phyloP scores from a whole-genome alignment of 2,329 filamentous ascomycete genomes.

The Exophiala viscosa region DNA sequence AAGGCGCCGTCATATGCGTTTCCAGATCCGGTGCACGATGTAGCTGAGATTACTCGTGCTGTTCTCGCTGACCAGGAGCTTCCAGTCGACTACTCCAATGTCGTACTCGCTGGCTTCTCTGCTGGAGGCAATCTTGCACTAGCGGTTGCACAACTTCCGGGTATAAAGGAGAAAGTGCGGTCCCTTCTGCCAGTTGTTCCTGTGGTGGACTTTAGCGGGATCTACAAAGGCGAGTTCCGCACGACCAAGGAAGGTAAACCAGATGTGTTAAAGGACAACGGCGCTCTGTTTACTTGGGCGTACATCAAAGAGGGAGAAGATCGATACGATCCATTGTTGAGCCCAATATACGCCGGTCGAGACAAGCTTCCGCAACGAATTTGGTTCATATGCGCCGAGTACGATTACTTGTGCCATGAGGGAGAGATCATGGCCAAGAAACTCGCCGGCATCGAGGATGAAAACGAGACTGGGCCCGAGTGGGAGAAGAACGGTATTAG shows the following conservation, averaged over 20 bases:
- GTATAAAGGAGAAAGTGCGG: constrained; percentile 33
- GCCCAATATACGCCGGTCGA: constrained; percentile 35
- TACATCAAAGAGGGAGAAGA: constrained; percentile 39
- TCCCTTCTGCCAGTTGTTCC: constrained; percentile 47
- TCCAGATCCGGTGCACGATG: constrained; percentile 44
- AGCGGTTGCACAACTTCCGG: constrained; percentile 39
- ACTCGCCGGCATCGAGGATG: constrained; percentile 27
- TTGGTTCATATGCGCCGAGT: constrained; percentile 45
- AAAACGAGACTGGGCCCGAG: constrained; percentile 21
- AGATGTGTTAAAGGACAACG: constrained; percentile 27
- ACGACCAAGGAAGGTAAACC: constrained; percentile 23
- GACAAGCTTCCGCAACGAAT: constrained; percentile 41
- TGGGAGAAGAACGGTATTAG: constrained; percentile 25
- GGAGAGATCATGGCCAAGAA: constrained; percentile 33
- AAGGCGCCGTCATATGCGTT: constrained; percentile 47
- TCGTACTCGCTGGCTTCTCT: constrained; percentile 43
- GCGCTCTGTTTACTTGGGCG: constrained; percentile 39
- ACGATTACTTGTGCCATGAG: constrained; percentile 47
- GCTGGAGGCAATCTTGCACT: constrained; percentile 47
- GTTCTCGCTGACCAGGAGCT: constrained; percentile 44
- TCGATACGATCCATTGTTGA: constrained; percentile 41
- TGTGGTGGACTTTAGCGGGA: constrained; percentile 40
- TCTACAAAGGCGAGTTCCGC: constrained; percentile 30
- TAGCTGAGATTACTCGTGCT: constrained; percentile 43
- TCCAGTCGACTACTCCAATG: constrained; percentile 42